Conservation (phyloP, 2,329 filamentous ascomycete species). For the Sarocladium brachiariae region DNA sequence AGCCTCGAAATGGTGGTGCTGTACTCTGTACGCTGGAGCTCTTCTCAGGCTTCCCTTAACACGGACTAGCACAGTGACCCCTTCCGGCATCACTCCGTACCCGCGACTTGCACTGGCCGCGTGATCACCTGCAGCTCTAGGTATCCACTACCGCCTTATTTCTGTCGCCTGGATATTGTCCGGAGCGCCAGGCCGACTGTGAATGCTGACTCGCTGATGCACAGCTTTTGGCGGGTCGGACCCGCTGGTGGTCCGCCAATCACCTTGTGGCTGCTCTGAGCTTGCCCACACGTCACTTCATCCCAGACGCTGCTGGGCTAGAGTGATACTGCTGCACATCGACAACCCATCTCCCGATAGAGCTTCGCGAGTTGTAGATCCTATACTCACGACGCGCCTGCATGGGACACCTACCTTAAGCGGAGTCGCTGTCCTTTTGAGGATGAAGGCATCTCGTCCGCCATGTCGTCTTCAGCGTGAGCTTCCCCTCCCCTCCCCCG, state of each 20-base stretch:
- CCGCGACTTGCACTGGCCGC: constrained; percentile 2
- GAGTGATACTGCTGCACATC: background rate
- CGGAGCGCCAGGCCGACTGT: constrained; percentile 3
- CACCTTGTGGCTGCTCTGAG: background rate
- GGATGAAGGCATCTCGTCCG: constrained; percentile 1
- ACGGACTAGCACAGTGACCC: background rate
- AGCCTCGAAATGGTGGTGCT: no score
- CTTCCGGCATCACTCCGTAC: constrained; percentile 6
- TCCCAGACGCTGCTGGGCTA: background rate
- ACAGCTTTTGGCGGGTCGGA: background rate
- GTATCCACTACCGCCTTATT: constrained; percentile 9
- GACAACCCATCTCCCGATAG: background rate
- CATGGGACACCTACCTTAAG: constrained; percentile 2
- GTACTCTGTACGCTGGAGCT: no score
- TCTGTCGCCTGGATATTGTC: background rate
- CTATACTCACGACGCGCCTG: background rate
- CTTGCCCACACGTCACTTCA: constrained; percentile 7
- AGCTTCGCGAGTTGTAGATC: constrained; percentile 1
- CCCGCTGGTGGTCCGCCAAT: background rate
- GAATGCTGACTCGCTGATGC: constrained; percentile 2
- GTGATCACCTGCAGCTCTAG: constrained; percentile 7
- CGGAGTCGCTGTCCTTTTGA: constrained; percentile 1
- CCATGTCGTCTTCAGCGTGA: constrained; percentile 22
- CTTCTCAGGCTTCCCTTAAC: constrained; percentile 3
- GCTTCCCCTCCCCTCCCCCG: no score